Evolutionary conservation across 768 basidiomycete species (phyloP), one percentile per base, ranked within the genome.

Genomic region (Mycena floridula): DNA sequence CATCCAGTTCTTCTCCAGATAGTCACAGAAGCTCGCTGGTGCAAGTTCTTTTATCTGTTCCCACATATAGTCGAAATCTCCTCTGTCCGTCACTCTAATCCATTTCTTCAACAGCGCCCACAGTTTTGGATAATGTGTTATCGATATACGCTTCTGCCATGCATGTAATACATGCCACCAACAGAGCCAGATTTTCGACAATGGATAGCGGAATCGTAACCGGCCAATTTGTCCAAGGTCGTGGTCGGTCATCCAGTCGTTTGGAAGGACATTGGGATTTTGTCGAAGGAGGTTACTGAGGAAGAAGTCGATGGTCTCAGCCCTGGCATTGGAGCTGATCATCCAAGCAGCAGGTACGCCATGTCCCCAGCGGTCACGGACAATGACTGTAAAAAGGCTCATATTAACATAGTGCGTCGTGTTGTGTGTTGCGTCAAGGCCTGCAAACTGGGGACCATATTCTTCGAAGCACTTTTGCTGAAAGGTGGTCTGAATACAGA

Each of bases 131-230:
- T 45, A 46, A 8, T 43, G 37, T 3, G 18, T 26, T 0, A 32
- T 41, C 7, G 20, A 21, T 11, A 53, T 37, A 26, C 50, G 49
- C 36, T 53, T 22, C 28, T 48, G 46, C 52, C 52, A 53, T 13
- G 52, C 52, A 30, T 50, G 52, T 13, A 50, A 49, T 13, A 50
- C 52, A 30, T 53, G 52, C 49, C 52, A 50, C 52, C 52, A 53
- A 44, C 48, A 49, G 18, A 49, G n/a, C 4, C 42, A 18, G 15
- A 50, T 9, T 20, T 37, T 21, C 3, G 44, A 42, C 12, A 28
- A 25, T 22, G 23, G 12, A 37, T 32, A 50, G 12, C 25, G 32
- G 7, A 12, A 18, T 9, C 3, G 11, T 20, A 42, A 15, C 3
- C 36, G 40, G 8, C 43, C 43, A 32, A 50, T 50, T n/a, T 41